Base-by-base conservation (phyloP, 768 basidiomycete genomes). In the Boletus eberwhitei region DNA sequence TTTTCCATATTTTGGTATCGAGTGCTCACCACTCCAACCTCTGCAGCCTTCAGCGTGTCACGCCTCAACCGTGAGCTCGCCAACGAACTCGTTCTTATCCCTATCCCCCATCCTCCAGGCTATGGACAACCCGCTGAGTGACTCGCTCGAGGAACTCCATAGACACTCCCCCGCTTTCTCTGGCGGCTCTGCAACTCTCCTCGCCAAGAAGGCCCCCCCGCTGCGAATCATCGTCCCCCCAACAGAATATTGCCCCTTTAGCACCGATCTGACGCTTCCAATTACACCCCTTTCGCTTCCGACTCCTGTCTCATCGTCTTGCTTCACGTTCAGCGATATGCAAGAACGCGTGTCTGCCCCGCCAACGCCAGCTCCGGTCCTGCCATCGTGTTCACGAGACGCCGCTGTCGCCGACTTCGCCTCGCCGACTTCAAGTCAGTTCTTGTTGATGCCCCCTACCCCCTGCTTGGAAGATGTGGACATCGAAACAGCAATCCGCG, bases 221-320 rank as follows among this genome's bases (percentile, higher is more conserved):
- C 46, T 70, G 59, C 68, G 68, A 61, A 70, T 70, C 62, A 51
- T 66, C 22, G 64, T 70, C 46, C 70, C 70, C 14, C 66, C 68
- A 16, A 62, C 70, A 31, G 70, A 71, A 56, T 69, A 70, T 48
- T 71, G 66, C 54, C 68, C 68, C n/a, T 70, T 68, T 52, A 62
- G 66, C 37, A 68, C 66, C 17, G 62, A 72, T 42, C 57, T 72
- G n/a, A 66, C 60, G 5, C 59, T 68, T 55, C 70, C 70, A 40
- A 60, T 64, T 17, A 64, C 66, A 8, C 64, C 69, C 11, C 60
- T 54, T 38, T 59, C 61, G 45, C 64, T 72, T 54, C 57, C 61
- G 29, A 59, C 64, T 22, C 59, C 67, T 9, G 39, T 69, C 44
- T 59, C 63, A 0, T 69, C 64, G 11, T 70, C 66, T 1, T 69